These are phyloP conservation scores for Hemisphaericaspora nanyangensis DNA, from an alignment of 805 yeast genomes.

Conservation along the genomic window DNA sequence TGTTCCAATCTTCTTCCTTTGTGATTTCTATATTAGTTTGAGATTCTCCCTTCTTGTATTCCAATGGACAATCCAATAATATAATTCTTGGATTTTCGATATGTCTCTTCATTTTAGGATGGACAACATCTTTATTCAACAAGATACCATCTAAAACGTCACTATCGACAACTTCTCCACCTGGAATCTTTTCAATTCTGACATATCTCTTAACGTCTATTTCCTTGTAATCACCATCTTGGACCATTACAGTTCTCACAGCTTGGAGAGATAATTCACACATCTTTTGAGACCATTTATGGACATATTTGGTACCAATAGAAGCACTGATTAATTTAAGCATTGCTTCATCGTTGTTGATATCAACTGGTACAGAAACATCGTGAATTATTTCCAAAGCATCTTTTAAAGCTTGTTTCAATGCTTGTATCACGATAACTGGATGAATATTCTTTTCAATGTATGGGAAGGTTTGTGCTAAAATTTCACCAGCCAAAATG, in stretches of 20 bases:
- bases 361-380: conserved; percentile 81
- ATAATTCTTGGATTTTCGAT: conserved; percentile 87
- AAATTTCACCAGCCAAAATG: conserved; percentile 92
- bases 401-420: conserved; percentile 85
- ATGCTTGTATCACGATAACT: conserved; percentile 90
- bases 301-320: conserved; percentile 92
- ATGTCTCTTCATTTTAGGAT: conserved; percentile 92
- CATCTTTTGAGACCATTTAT: conserved; percentile 89
- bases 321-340: conserved; percentile 80
- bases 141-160: conserved; percentile 86
- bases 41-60: conserved; percentile 98
- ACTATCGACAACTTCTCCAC: conserved; percentile 93
- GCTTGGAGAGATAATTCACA: conserved; percentile 84
- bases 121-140: conserved; percentile 96
- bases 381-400: conserved; percentile 84
- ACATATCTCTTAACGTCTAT: conserved; percentile 92
- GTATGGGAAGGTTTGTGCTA: conserved; percentile 93
- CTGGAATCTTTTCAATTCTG: conserved; percentile 93
- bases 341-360: conserved; percentile 82
- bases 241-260: conserved; percentile 73
- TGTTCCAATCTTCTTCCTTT: conserved; percentile 93
- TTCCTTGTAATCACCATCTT: conserved; percentile 63
- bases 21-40: conserved; percentile 97
- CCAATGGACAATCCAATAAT: conserved; percentile 92
- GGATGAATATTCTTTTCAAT: conserved; percentile 96